Evolutionary conservation across 2,329 filamentous ascomycete genomes (phyloP).

Genomic region (Fusarium sp.): DNA sequence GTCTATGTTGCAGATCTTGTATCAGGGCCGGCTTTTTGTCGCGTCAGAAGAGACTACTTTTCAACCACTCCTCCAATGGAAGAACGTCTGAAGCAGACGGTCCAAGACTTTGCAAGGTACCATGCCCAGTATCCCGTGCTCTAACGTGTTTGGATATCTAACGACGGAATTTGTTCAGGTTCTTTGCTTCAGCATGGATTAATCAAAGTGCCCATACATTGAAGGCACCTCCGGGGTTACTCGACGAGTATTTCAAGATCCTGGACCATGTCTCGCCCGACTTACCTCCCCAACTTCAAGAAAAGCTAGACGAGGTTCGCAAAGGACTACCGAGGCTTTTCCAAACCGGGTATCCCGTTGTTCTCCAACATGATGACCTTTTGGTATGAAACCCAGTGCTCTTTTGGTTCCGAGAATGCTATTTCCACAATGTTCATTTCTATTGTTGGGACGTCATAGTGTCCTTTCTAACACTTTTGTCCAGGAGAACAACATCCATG

Average conservation of each 20-base stretch:
- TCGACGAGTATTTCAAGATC: conserved; percentile 15
- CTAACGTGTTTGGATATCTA: too few relatives aligned
- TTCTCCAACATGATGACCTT: conserved; percentile 45
- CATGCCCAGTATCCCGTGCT: too few relatives aligned
- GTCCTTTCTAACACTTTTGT: too few relatives aligned
- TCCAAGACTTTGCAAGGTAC: conserved; percentile 29
- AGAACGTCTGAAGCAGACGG: conserved; percentile 16
- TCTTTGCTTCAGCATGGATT: conserved; percentile 36
- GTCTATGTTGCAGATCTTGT: conserved; percentile 33
- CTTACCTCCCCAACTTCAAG: conserved; percentile 23
- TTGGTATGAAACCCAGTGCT: conserved; percentile 1
- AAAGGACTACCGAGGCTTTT: conserved; percentile 35
- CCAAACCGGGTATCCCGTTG: conserved; percentile 29
- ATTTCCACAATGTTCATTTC: too few relatives aligned
- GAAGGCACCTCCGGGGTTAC: conserved; percentile 14
- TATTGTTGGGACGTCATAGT: too few relatives aligned
- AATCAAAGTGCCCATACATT: conserved; percentile 1
- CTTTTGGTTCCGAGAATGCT: too few relatives aligned
- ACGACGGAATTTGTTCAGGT: conserved; percentile 6
- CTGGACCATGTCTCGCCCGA: conserved; percentile 23
- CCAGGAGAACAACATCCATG: conserved; percentile 46
- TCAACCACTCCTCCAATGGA: conserved; percentile 6
- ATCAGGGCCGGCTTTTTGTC: conserved; percentile 25
- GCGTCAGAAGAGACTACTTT: conserved; percentile 15
- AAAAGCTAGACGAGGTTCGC: conserved; percentile 21